Evolutionary conservation across 2,329 filamentous ascomycete species (phyloP).

Genomic region (Penicillium sumatraense): DNA sequence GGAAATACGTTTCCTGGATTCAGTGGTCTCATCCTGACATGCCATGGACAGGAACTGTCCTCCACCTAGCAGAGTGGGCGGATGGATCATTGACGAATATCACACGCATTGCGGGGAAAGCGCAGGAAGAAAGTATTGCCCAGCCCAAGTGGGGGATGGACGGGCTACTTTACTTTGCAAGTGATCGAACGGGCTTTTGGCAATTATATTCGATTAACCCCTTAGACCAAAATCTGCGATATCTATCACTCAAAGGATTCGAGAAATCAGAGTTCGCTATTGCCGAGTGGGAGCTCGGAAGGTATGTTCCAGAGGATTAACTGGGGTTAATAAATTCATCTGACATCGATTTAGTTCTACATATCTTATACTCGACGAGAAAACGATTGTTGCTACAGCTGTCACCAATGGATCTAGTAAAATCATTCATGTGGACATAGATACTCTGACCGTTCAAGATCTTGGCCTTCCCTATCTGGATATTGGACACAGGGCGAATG

Average conservation of each 20-base stretch:
- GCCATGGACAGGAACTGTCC: constrained; percentile 54
- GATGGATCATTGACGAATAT: constrained; percentile 37
- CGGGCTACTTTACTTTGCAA: constrained; percentile 54
- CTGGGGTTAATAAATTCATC: neutral
- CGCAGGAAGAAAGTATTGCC: constrained; percentile 48
- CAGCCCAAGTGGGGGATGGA: constrained; percentile 59
- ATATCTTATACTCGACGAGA: constrained; percentile 23
- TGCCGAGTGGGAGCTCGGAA: constrained; percentile 37
- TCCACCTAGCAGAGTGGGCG: constrained; percentile 52
- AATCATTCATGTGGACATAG: constrained; percentile 23
- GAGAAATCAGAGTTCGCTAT: constrained; percentile 43
- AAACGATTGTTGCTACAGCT: constrained; percentile 23
- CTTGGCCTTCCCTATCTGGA: constrained; percentile 26
- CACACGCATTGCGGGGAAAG: constrained; percentile 48
- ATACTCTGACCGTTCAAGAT: constrained; percentile 13
- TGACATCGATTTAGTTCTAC: constrained; percentile 18
- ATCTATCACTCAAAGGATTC: constrained; percentile 44
- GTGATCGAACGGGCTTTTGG: constrained; percentile 53
- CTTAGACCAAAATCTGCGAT: constrained; percentile 24
- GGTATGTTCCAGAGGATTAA: constrained; percentile 13
- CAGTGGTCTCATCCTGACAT: constrained; percentile 61
- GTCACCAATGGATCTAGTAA: constrained; percentile 26
- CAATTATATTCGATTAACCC: constrained; percentile 51
- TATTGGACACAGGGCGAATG: constrained; percentile 13
- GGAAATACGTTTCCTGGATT: constrained; percentile 55